phyloP scores from a whole-genome alignment of 495 filamentous ascomycete species.

The Neohortaea acidophila region DNA sequence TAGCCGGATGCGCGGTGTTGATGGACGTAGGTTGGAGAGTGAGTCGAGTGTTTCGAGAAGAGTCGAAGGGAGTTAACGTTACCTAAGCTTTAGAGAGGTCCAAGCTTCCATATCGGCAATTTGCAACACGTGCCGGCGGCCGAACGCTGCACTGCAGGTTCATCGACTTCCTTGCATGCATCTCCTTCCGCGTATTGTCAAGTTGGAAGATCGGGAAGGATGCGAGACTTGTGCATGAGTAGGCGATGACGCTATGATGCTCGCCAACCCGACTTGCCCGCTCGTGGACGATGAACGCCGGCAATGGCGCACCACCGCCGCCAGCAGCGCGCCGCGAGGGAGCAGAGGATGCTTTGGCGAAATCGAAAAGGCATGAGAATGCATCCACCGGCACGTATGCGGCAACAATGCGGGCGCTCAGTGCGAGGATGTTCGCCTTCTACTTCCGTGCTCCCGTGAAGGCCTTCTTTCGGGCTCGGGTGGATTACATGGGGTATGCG shows the following conservation, averaged over 20 bases:
- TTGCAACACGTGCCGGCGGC: too few relatives aligned
- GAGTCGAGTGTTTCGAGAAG: too few relatives aligned
- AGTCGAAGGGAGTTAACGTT: too few relatives aligned
- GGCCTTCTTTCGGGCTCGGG: conserved; percentile 73
- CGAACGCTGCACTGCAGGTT: too few relatives aligned
- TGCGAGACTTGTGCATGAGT: background rate
- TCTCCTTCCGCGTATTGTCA: too few relatives aligned
- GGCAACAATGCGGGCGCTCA: conserved; percentile 64
- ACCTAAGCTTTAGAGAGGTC: too few relatives aligned
- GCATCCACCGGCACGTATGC: conserved; percentile 63
- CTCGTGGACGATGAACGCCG: conserved; percentile 8
- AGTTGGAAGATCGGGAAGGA: background rate
- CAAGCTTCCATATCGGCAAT: too few relatives aligned
- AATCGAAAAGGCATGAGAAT: conserved; percentile 35
- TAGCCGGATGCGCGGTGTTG: too few relatives aligned
- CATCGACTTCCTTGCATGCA: too few relatives aligned
- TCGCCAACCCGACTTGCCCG: too few relatives aligned
- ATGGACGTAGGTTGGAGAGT: too few relatives aligned
- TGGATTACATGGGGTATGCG: conserved; percentile 52
- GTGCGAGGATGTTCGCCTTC: conserved; percentile 64
- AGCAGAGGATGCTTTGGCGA: conserved; percentile 1
- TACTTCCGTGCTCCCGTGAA: conserved; percentile 83
- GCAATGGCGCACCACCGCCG: conserved; percentile 1
- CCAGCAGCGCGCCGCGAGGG: conserved; percentile 7
- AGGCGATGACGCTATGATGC: too few relatives aligned